Evolutionary conservation across 1,284 basidiomycete genomes (phyloP), one percentile per base, ranked within the genome.

Genomic region (Microbotryomycetes sp.): DNA sequence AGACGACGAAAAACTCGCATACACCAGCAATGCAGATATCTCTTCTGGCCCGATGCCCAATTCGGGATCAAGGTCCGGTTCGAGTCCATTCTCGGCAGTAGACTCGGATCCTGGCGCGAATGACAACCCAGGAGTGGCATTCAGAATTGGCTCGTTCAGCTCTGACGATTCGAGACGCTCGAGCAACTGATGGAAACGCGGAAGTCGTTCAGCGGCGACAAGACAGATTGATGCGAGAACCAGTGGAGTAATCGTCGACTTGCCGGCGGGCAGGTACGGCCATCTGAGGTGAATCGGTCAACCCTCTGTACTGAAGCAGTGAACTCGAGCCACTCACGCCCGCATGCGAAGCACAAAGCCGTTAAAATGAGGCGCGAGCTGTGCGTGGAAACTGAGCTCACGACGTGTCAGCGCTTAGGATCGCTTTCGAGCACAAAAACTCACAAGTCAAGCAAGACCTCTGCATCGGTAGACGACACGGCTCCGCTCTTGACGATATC

Each of bases 1-100:
- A 31, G 73, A 70, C 1, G 62, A 64, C 61, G 72, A 73, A 51
- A 71, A 75, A 30, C 69, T 71, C 9, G 74, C 71, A 4, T 75
- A 59, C 23, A 73, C 61, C 53, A 70, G 72, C 16, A 71, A 69
- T 23, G 67, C 74, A 1, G 74, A 70, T 63, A 76, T 76, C 67
- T 76, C 75, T 59, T 76, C 75, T 15, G 75, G 74, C 1, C 75
- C 75, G 28, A 76, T 71, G 18, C 73, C 75, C 24, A 75, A 66
- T 62, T 76, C 75, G 15, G 72, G 71, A 65, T 76, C 74, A 15
- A 73, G 60, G 16, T 63, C 61, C 2, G 65, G 56, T 31, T 73
- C 71, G 13, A 61, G 62, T 16, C 64, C 68, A 13, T 53, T 45
- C 49, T 64, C 67, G 1, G 52, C 54, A 13, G 53, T 59, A 26